Percentiles rank a stretch among this genome's conserved stretches.
Conservation (phyloP, 805 yeast species). For the Scheffersomyces ergatensis region DNA sequence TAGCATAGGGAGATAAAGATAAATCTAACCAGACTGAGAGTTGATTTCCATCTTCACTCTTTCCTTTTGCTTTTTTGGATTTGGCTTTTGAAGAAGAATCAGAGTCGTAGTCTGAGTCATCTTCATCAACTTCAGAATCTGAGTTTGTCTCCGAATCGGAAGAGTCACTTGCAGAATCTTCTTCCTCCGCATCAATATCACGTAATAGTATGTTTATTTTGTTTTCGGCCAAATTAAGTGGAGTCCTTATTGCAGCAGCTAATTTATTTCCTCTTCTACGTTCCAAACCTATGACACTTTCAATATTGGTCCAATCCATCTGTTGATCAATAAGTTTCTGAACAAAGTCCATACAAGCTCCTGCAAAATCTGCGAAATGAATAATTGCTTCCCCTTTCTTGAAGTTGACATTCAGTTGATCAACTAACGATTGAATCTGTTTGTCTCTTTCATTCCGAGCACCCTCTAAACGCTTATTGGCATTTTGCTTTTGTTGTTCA, state of each 20-base stretch:
- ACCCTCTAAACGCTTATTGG: slow-evolving; percentile 67
- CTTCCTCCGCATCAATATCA: slow-evolving; percentile 33
- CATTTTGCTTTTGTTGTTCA: slow-evolving; percentile 74
- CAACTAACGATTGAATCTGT: slow-evolving; percentile 63
- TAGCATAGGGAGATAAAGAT: slow-evolving; percentile 76
- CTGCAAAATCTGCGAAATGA: slow-evolving; percentile 65
- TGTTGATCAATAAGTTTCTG: slow-evolving; percentile 70
- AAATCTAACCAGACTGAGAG: slow-evolving; percentile 64
- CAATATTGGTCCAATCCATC: slow-evolving; percentile 93
- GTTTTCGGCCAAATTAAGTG: slow-evolving; percentile 68
- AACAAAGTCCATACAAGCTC: slow-evolving; percentile 66
- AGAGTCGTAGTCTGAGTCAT: slow-evolving; percentile 16
- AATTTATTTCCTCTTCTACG: slow-evolving; percentile 59
- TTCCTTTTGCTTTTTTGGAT: slow-evolving; percentile 2
- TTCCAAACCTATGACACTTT: slow-evolving; percentile 67
- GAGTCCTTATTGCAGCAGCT: slow-evolving; percentile 62
- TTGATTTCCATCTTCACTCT: slow-evolving; percentile 5
- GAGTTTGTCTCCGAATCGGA: slow-evolving; percentile 10
- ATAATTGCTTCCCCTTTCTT: slow-evolving; percentile 74
- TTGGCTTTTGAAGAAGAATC: slow-evolving; percentile 9
- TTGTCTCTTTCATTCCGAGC: slow-evolving; percentile 72
- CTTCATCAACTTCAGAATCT: slow-evolving; percentile 8
- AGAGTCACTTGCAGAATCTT: slow-evolving; percentile 9
- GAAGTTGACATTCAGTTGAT: slow-evolving; percentile 61
- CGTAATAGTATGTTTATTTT: slow-evolving; percentile 60